Base-by-base conservation (phyloP, 2,329 filamentous ascomycete genomes). In the Exophiala sideris region DNA sequence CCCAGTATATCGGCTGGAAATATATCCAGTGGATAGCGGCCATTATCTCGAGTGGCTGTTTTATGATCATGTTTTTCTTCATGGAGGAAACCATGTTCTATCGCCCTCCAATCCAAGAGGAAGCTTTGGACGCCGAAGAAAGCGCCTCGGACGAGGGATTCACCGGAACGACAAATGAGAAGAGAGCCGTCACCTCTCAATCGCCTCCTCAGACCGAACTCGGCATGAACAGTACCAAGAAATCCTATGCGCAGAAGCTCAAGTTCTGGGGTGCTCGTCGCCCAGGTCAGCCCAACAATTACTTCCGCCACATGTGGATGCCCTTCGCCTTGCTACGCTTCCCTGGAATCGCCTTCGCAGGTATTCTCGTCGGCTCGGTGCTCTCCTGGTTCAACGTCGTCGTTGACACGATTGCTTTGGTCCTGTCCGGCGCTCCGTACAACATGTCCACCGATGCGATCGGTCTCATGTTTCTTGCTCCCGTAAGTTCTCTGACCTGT, bases 21-120 rank as follows among this genome's bases (percentile, higher is more conserved):
- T 81, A 78, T 77, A 77, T 80, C 24, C 77, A 77, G 2, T 79
- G 76, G 68, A 64, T 76, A 32, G 74, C 73, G 4, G 73, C 72
- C 10, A 78, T 81, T 12, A 75, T 80, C 7, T 78, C 75, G 2
- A 75, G 67, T 2, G 65, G 64, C 4, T 75, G 75, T 4, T 64
- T 81, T 11, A n/a, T 79, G 2, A 67, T 79, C 10, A 73, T 78
- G 45, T 77, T 71, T 51, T 79, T 81, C 51, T 73, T 73, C 3
- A 65, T 81, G 1, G 79, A 81, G 62, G 79, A 82, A 64, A 81
- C 79, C 0, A 50, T 47, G 44, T 59, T 57, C 35, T 48, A 56
- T 32, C 56, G 56, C 21, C 50, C 50, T 6, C 45, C 36, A 5
- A 29, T 38, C 36, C 50, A 48, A 20, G 50, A 53, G 12, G 50